Conservation (phyloP, 208 protist species). For the Plasmodiophora brassicae region DNA sequence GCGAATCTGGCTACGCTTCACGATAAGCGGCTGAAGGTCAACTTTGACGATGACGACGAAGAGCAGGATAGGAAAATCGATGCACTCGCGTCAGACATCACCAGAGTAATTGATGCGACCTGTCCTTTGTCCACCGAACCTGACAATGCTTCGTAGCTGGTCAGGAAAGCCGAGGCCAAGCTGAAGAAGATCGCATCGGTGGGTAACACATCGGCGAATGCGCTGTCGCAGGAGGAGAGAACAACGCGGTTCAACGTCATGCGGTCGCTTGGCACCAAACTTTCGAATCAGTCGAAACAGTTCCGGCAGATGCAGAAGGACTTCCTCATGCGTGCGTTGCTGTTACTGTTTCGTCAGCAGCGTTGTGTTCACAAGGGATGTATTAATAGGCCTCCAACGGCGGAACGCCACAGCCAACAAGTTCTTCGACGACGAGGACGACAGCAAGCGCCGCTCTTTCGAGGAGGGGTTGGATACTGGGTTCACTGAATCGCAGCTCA, state of each 20-base stretch:
- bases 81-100: not conserved
- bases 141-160: not conserved
- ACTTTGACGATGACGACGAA: not conserved
- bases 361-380: too few species aligned
- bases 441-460: not conserved
- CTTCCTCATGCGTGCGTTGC: not conserved
- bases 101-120: not conserved
- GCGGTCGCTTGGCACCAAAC: not conserved
- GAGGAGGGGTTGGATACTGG: not conserved
- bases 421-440: slow-evolving; percentile 10
- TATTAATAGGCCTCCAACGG: not conserved
- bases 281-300: slow-evolving; percentile 8
- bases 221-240: not conserved
- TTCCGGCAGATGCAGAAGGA: not conserved
- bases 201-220: not conserved
- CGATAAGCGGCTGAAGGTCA: not conserved
- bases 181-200: not conserved
- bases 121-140: not conserved
- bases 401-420: not conserved
- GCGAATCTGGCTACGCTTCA: not conserved
- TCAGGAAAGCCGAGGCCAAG: not conserved
- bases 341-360: too few species aligned
- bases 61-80: not conserved
- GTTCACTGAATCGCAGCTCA: not conserved
- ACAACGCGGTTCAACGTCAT: slow-evolving; percentile 16